A percentile compares a stretch with the other conserved stretches of the same genome.
phyloP scores from a whole-genome alignment of 1,284 basidiomycete species.

The Entoloma clypeatum region DNA sequence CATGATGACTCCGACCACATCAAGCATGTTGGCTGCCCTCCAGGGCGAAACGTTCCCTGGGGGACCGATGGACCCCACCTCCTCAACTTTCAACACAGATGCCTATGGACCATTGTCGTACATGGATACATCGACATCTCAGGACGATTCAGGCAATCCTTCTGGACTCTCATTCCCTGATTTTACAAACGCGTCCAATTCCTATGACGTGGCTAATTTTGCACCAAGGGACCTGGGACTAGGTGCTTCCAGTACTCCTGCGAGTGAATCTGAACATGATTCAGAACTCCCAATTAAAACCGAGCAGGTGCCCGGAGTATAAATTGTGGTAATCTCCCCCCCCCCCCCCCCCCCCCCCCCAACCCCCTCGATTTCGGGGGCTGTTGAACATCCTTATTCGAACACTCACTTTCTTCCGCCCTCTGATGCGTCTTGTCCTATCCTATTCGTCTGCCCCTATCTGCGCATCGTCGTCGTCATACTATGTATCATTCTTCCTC shows the following conservation, averaged over 20 bases:
- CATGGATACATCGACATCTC: conserved; percentile 64
- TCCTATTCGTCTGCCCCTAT: conserved; percentile 14
- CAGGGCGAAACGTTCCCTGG: conserved; percentile 68
- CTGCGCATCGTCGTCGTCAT: conserved; percentile 5
- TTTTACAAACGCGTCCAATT: conserved; percentile 52
- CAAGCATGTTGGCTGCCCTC: conserved; percentile 81
- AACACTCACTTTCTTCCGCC: conserved; percentile 9
- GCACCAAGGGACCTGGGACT: conserved; percentile 63
- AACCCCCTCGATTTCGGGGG: conserved; percentile 7
- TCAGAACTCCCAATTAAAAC: conserved; percentile 42
- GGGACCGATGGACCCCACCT: conserved; percentile 57
- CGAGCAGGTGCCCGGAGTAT: conserved; percentile 34
- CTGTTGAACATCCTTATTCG: conserved; percentile 13
- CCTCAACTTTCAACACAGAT: conserved; percentile 59
- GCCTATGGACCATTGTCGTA: conserved; percentile 66
- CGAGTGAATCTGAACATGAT: conserved; percentile 54
- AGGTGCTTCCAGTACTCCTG: conserved; percentile 46
- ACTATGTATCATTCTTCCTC: conserved; percentile 16
- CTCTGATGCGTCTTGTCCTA: conserved; percentile 8
- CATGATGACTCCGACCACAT: conserved; percentile 76
- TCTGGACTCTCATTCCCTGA: conserved; percentile 62
- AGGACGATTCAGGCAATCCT: conserved; percentile 60
- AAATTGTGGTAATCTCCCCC: conserved; percentile 15
- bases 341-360: no score
- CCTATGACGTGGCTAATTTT: conserved; percentile 67